Conservation (phyloP, 2,329 filamentous ascomycete genomes). For the Hymenoscyphus occultus region DNA sequence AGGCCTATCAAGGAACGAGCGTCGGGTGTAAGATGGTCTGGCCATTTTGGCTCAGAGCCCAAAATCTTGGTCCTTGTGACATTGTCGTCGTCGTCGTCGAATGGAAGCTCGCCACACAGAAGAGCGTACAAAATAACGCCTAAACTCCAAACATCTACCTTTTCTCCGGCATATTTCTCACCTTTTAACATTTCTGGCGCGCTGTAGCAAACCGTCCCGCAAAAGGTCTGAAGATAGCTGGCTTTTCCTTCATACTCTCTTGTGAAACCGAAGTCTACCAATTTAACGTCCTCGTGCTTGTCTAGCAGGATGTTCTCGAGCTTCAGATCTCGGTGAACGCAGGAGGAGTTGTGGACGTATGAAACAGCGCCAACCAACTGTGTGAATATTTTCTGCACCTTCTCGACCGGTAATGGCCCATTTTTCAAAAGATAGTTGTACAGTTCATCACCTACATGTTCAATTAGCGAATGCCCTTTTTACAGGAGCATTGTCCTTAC, state of each 20-base stretch:
- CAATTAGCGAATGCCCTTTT: constrained; percentile 33
- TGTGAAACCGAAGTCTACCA: constrained; percentile 98
- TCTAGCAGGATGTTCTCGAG: constrained; percentile 95
- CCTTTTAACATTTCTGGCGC: constrained; percentile 98
- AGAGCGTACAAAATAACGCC: constrained; percentile 83
- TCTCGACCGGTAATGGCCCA: constrained; percentile 77
- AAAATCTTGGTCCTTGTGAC: constrained; percentile 83
- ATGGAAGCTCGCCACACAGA: constrained; percentile 82
- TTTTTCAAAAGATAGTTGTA: constrained; percentile 93
- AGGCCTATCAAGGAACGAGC: constrained; percentile 73
- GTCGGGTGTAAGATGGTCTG: constrained; percentile 73
- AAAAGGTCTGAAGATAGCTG: constrained; percentile 95
- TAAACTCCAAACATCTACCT: constrained; percentile 94
- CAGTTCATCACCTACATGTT: constrained; percentile 74
- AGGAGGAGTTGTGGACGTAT: constrained; percentile 92
- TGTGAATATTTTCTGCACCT: constrained; percentile 93
- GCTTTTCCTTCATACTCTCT: constrained; percentile 94
- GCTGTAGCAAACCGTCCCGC: constrained; percentile 95
- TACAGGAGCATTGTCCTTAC: constrained; percentile 45
- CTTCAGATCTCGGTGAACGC: constrained; percentile 95
- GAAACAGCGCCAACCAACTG: constrained; percentile 92
- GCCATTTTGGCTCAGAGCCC: constrained; percentile 79
- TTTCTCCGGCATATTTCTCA: constrained; percentile 96
- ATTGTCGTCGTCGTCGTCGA: constrained; percentile 92
- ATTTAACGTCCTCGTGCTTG: constrained; percentile 94